These are phyloP conservation scores for Gliomastix tumulicola DNA, from an alignment of 2,329 filamentous ascomycete species.

Conservation along the genomic window DNA sequence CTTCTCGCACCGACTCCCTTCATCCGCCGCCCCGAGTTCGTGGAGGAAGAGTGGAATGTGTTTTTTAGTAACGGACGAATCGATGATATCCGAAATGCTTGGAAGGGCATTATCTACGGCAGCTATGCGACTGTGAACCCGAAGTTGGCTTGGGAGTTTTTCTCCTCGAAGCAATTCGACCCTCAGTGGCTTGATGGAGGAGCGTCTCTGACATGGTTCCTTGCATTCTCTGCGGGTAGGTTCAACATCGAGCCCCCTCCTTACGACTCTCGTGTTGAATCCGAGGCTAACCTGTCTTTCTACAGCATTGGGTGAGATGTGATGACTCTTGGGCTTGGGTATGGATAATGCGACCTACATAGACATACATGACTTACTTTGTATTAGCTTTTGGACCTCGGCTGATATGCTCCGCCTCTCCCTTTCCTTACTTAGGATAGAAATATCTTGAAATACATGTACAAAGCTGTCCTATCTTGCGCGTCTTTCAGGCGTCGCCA, in stretches of 20 bases:
- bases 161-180: slow-evolving; percentile 60
- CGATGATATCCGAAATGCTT: slow-evolving; percentile 63
- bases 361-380: too few species aligned
- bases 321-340: too few species aligned
- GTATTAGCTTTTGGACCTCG: too few species aligned
- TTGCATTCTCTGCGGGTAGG: slow-evolving; percentile 62
- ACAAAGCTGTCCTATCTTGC: too few species aligned
- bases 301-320: not conserved
- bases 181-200: slow-evolving; percentile 71
- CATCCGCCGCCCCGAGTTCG: slow-evolving; percentile 62
- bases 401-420: too few species aligned
- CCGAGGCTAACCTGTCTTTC: not conserved
- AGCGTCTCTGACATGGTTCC: slow-evolving; percentile 77
- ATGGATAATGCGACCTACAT: too few species aligned
- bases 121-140: slow-evolving; percentile 78
- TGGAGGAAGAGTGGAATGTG: slow-evolving; percentile 73
- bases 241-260: not conserved
- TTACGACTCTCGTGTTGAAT: not conserved
- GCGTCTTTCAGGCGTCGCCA: too few species aligned
- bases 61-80: slow-evolving; percentile 67
- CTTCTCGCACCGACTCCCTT: slow-evolving; percentile 62
- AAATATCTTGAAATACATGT: too few species aligned
- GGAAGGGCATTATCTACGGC: slow-evolving; percentile 78
- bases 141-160: slow-evolving; percentile 64
- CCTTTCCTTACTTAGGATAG: too few species aligned